These are phyloP conservation scores for Aspergillus hortae DNA, from an alignment of 2,329 filamentous ascomycete genomes.

Conservation along the genomic window DNA sequence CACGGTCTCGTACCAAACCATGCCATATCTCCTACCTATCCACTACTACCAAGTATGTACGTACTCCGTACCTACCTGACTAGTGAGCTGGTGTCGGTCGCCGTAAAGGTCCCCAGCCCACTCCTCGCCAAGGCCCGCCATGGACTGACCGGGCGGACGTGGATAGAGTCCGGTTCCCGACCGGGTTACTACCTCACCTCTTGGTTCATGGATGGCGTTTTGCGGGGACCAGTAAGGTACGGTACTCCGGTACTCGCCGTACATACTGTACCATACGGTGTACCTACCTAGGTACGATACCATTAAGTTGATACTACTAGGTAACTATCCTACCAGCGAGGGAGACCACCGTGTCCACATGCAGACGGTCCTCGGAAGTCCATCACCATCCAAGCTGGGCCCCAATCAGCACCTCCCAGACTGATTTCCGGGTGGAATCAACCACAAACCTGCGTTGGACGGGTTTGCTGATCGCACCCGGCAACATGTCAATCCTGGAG, in stretches of 20 bases:
- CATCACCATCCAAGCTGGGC: too few relatives aligned
- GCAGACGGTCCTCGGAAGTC: too few relatives aligned
- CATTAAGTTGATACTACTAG: too few relatives aligned
- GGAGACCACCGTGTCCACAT: too few relatives aligned
- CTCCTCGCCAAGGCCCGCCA: slow-evolving; percentile 3
- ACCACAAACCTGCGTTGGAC: neutral
- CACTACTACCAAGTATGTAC: neutral
- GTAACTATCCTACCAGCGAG: too few relatives aligned
- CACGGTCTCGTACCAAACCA: neutral
- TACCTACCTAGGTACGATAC: neutral
- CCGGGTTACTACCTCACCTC: neutral
- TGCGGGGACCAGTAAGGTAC: neutral
- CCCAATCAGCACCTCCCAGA: too few relatives aligned
- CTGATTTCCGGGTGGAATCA: too few relatives aligned
- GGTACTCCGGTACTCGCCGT: neutral
- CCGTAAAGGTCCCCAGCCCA: neutral
- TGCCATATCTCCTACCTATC: neutral
- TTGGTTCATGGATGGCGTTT: neutral
- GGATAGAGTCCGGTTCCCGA: slow-evolving; percentile 6
- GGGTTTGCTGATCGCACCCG: neutral
- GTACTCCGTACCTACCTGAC: neutral
- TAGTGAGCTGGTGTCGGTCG: neutral
- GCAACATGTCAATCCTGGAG: neutral
- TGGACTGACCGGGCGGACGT: slow-evolving; percentile 1
- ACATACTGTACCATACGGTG: neutral